Base-by-base conservation (phyloP, 2,329 filamentous ascomycete genomes). In the Talaromyces sp. region DNA sequence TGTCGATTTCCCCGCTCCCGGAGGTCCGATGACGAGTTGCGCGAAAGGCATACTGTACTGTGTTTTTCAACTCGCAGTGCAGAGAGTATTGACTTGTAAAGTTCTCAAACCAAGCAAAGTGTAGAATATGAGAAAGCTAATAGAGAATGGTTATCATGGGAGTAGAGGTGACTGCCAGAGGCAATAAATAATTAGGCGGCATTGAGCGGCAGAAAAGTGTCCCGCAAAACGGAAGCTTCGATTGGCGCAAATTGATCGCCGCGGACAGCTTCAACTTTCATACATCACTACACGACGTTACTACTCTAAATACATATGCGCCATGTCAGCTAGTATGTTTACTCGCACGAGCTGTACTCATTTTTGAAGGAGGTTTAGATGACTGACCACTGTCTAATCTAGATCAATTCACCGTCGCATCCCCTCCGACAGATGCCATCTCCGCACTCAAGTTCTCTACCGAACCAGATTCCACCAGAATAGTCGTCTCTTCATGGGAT, bases 401-500 rank as follows among this genome's bases (percentile, higher is more conserved):
- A 83, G 80, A 88, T 69, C 92, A 96, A 83, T 93, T 91, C 80
- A 90, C 95, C 78, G 86, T 97, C 73, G 84, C 88, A 67, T 87
- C 92, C 72, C 89, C 93, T 56, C 95, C 95, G 11, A 86, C 85
- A 70, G 95, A 99, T 79, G 91, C 90, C 72, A 90, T 98, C 72
- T 96, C 94, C 57, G 85, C 92, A 27, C 82, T 98, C 73, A 88
- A 88, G 74, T 99, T 96, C 83, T 92, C 93, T 69, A 91, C 92
- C 41, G 81, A 84, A 69, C 90, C 92, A 27, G 80, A 84, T 67
- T 87, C 88, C n/a, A 85, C 89, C 62, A 90, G 88, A 71, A 85
- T 99, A 43, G 86, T 96, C n/a, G 93, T 94, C 71, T 90, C 93
- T 11, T 97, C 93, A 64, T 99, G 95, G 95, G 94, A 98, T 79